Percentiles rank a stretch among this genome's conserved stretches.
Evolutionary conservation across 345 rosid genomes (phyloP).

Genomic region (Euphorbia peplus): DNA sequence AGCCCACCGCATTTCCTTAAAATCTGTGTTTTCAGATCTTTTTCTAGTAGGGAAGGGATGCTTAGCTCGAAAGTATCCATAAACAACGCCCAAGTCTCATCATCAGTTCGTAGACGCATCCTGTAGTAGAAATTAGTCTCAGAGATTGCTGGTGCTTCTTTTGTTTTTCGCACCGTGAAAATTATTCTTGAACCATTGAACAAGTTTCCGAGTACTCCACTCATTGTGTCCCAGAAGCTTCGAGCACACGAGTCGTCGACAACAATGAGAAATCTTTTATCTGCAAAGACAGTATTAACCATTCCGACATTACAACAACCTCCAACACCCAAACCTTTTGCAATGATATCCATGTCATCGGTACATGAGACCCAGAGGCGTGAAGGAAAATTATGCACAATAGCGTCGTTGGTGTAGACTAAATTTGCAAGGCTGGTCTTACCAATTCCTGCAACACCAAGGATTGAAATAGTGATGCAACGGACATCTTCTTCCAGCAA

Average conservation of each 20-base stretch:
- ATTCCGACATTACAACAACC: background rate
- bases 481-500: background rate
- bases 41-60: constrained; percentile 1
- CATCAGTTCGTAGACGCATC: constrained; percentile 7
- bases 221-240: constrained; percentile 1
- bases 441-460: constrained; percentile 16
- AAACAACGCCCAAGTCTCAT: constrained; percentile 22
- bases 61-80: background rate
- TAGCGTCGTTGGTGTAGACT: constrained; percentile 9
- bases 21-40: constrained; percentile 14
- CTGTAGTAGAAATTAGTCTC: background rate
- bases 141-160: constrained; percentile 2
- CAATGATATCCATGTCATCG: background rate
- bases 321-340: background rate
- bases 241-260: background rate
- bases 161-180: background rate
- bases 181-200: constrained; percentile 22
- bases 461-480: constrained; percentile 17
- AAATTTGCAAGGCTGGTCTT: constrained; percentile 20
- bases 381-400: constrained; percentile 1
- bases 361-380: constrained; percentile 11
- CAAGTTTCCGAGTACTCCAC: background rate
- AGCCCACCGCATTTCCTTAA: constrained; percentile 11
- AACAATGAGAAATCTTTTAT: background rate
- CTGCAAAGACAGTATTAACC: background rate